These are phyloP conservation scores for Stemphylium lycopersici DNA, from an alignment of 2,329 filamentous ascomycete genomes.

Conservation along the genomic window DNA sequence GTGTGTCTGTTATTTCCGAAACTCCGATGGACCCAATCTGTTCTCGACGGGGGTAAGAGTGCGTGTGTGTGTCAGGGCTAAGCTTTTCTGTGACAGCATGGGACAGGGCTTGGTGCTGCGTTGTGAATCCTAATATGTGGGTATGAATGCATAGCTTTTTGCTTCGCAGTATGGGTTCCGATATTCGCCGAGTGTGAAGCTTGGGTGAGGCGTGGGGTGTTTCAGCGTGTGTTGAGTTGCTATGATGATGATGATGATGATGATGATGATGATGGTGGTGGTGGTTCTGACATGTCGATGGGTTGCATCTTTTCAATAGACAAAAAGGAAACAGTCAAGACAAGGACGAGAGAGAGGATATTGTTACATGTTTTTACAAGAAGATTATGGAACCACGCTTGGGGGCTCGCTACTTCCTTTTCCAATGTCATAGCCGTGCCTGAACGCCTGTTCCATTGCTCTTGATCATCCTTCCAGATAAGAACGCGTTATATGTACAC, in stretches of 20 bases:
- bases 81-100: conserved; percentile 1
- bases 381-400: background rate
- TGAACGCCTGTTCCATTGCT: conserved; percentile 3
- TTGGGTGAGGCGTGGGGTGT: background rate
- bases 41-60: too few relatives aligned
- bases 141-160: background rate
- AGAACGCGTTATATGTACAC: conserved; percentile 2
- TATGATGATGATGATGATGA: background rate
- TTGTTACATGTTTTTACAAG: conserved; percentile 10
- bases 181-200: background rate
- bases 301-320: background rate
- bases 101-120: background rate
- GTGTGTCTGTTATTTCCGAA: too few relatives aligned
- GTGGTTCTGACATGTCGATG: background rate
- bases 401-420: background rate
- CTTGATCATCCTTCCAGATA: background rate
- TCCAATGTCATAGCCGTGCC: conserved; percentile 1
- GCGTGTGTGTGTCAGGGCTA: background rate
- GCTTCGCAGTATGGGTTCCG: background rate
- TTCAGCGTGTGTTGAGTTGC: background rate
- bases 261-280: background rate
- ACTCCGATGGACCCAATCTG: too few relatives aligned
- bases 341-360: background rate
- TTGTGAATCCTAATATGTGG: background rate
- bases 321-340: background rate